A percentile compares a stretch with the other conserved stretches of the same genome.
phyloP scores from a whole-genome alignment of 2,329 filamentous ascomycete genomes.

The Neofusicoccum parvum region DNA sequence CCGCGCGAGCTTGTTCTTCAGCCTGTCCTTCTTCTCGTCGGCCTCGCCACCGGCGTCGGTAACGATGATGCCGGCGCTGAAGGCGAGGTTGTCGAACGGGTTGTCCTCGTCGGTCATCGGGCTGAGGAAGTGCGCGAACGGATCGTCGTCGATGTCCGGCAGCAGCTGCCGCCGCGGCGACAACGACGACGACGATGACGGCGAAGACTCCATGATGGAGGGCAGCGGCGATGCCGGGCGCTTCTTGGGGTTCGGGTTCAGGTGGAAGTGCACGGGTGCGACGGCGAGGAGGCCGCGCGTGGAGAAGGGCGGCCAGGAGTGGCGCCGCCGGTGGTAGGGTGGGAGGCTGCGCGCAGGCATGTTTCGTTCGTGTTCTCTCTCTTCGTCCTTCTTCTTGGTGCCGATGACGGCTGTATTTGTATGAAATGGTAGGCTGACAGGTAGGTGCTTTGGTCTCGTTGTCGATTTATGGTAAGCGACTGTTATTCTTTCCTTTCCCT shows the following conservation, averaged over 20 bases:
- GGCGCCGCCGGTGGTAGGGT: constrained; percentile 4
- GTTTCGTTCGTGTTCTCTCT: background rate
- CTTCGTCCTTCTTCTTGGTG: background rate
- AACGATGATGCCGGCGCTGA: constrained; percentile 43
- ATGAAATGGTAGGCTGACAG: background rate
- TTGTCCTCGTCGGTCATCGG: constrained; percentile 45
- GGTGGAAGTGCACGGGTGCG: constrained; percentile 21
- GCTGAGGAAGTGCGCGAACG: constrained; percentile 46
- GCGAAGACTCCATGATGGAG: background rate
- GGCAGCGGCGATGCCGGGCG: background rate
- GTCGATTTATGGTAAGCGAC: background rate
- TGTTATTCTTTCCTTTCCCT: background rate
- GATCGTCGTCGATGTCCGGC: constrained; percentile 46
- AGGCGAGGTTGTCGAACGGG: constrained; percentile 29
- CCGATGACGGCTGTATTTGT: background rate
- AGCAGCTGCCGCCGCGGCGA: constrained; percentile 23
- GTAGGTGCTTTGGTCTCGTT: too few species aligned
- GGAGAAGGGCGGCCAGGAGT: constrained; percentile 20
- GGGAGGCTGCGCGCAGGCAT: background rate
- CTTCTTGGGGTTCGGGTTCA: constrained; percentile 4
- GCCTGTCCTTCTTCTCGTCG: constrained; percentile 36
- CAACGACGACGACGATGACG: background rate
- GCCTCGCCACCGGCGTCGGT: constrained; percentile 29
- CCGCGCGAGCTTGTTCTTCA: constrained; percentile 41
- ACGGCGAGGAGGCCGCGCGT: constrained; percentile 14